Evolutionary conservation across 139 green algal genomes (phyloP), one percentile per base, ranked within the genome.

Genomic region (Chlamydomonas schloesseri): DNA sequence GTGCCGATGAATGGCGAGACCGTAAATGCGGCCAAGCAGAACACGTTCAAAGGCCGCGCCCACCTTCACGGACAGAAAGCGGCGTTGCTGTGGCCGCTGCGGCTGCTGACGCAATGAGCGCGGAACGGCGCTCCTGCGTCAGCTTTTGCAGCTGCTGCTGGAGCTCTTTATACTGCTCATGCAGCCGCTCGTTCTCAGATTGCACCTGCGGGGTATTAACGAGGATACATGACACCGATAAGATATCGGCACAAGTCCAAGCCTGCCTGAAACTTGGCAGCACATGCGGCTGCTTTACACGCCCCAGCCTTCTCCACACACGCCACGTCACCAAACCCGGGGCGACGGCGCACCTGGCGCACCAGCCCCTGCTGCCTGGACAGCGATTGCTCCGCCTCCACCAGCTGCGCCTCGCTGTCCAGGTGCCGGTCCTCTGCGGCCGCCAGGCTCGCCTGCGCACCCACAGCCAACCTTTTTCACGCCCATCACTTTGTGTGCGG

Each of bases 351-450:
- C 42, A 85, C 79, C 82, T 76, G 58, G 3, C 64, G 72, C 24
- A 81, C 82, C n/a, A 81, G 62, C 14, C 34, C 82, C 42, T 73
- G 72, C 72, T 76, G 71, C 34, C 82, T 42, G 8, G 82, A 69
- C n/a, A 74, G 57, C 47, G 46, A 62, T n/a, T 62, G 60, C 46
- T 88, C 82, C 23, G 82, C 82, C 71, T 82, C 82, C 46, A 70
- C 62, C 31, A 88, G 46, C 31, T 76, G 60, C 31, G 42, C 71
- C 82, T 88, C 82, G 24, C 55, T 58, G 37, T 81, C 81, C 34
- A 60, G 34, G 55, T 79, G 81, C 26, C 81, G 81, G 53, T 79
- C 81, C 53, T 87, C 69, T 0, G 69, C 65, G 1, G 69, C 69
- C 1, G 69, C 53, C 23, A 87, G 53, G 8, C 28, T 46, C 1